Conservation (phyloP, 371 early-diverging fungal genomes). For the Batkoa obscura region DNA sequence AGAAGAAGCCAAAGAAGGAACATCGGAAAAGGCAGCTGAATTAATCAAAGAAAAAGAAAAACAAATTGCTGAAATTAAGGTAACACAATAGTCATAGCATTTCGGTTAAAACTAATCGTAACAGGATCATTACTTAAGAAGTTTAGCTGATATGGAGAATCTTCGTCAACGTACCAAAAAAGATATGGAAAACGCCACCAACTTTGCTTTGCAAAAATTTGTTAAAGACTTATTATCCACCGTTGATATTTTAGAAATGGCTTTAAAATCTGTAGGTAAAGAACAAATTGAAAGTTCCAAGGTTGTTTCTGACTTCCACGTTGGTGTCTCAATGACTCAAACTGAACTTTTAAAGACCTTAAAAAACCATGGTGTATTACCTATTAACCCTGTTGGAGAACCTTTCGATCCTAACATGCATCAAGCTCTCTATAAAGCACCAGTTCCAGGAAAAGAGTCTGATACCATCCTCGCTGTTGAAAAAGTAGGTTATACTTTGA, state of each 20-base stretch:
- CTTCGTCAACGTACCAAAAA: conserved; percentile 70
- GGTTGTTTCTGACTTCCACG: conserved; percentile 47
- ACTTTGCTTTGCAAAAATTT: conserved; percentile 87
- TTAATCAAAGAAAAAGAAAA: not conserved
- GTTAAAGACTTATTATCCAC: conserved; percentile 91
- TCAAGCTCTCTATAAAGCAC: conserved; percentile 88
- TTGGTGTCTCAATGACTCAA: conserved; percentile 81
- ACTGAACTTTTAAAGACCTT: conserved; percentile 69
- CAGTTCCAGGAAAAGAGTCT: conserved; percentile 68
- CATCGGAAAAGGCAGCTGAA: too few relatives aligned
- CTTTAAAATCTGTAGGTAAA: conserved; percentile 57
- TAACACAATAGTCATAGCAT: not conserved
- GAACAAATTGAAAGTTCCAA: conserved; percentile 19
- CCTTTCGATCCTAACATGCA: conserved; percentile 85
- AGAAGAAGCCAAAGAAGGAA: not conserved
- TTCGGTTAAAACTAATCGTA: not conserved
- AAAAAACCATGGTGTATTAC: conserved; percentile 77
- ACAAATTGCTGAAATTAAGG: not conserved
- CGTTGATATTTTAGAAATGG: conserved; percentile 78
- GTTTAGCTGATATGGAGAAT: conserved; percentile 92
- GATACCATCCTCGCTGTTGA: conserved; percentile 72
- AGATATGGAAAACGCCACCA: conserved; percentile 61
- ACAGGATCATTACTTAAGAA: conserved; percentile 60
- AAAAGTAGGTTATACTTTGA: conserved; percentile 80
- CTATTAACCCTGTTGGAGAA: conserved; percentile 48